Base-by-base conservation (phyloP, 2,329 filamentous ascomycete genomes). In the Ophiostoma quercus region DNA sequence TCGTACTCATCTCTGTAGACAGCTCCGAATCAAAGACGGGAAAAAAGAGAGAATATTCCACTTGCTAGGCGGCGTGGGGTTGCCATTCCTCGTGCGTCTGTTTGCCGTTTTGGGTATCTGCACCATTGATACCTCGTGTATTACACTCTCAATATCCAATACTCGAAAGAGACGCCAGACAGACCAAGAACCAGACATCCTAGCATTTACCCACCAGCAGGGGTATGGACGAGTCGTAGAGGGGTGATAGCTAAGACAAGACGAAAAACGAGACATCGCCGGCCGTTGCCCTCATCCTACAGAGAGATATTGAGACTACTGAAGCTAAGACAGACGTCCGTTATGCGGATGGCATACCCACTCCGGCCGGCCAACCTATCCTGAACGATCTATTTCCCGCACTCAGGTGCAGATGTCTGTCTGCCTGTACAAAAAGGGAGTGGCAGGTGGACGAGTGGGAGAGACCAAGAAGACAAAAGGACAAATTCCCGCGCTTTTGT, bases 361-460 rank as follows among this genome's bases (percentile, higher is more conserved):
- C 68, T 62, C 60, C 68, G 39, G 54, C 12, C 41, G 43, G 54
- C 57, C 68, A 68, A 54, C 71, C 71, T 71, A 70, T 71, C 68
- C 70, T 25, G 66, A 67, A 47, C 51, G 32, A 57, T 65, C 41
- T 70, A 71, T 71, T 71, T 70, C 62, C 71, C 71, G 66, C 71
- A 71, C 6, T 41, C 29, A 68, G 32, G 22, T 12, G 37, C 37
- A n/a, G 29, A 2, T 22, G 22, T 9, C 39, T 14, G 7, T 41
- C 37, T 25, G 34, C 34, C 29, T 19, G 60, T 65, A n/a, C 32
- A 11, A 39, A 32, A n/a, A n/a, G 29, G 60, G 12, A 65, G 25
- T 25, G 54, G 22, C 22, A 60, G 54, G 54, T 62, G 57, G 57
- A 1, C 57, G 57, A 32, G 57, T 62, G 57, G 57, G 57, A 62